Base-by-base conservation (phyloP, 352 stramenopile genomes). In the Phytophthora lateralis region DNA sequence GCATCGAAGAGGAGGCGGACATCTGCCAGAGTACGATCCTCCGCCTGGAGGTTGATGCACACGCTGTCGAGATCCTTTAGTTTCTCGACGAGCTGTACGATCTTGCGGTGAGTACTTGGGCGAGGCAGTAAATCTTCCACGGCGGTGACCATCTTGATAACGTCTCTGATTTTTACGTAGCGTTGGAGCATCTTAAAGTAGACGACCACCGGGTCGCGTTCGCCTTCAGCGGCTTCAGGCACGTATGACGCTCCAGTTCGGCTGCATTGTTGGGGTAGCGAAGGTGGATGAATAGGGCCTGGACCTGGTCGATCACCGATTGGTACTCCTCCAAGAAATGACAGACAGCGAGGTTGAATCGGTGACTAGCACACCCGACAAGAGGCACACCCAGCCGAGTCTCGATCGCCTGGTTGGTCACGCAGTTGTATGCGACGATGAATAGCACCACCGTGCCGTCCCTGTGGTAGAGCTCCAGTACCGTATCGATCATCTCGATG, bases 111-210 rank as follows among this genome's bases (percentile, higher is more conserved):
- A 8, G 43, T 41, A 14, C 32, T 30, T 5, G 42, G 18, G 0
- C 30, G 53, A 6, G 41, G 52, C 12, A 60, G 29, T 4, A 60
- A 30, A 8, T 60, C 30, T 45, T 60, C 42, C 3, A 52, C 43
- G 7, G 42, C 42, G 0, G 30, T 30, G 1, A 61, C 43, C 53
- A 53, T 61, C 12, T 60, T 52, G 41, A 52, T 60, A 14, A 7
- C 29, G 21, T 60, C 41, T 11, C 41, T 14, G 12, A 52, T 52
- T 21, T 60, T 37, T 2, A 52, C 53, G 30, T 60, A 60, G 53
- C 29, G 41, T 6, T 6, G 20, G 1, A 46, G 30, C 53, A 60
- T 52, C 17, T 42, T 3, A 20, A 52, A 1, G 53, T 52, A 2
- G 53, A 60, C 4, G 30, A 46, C 30, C 41, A 46, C 27, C 53